Evolutionary conservation across 306 rosid genomes (phyloP), one percentile per base, ranked within the genome.

Genomic region (cucumber (Cucumis sativus)): DNA sequence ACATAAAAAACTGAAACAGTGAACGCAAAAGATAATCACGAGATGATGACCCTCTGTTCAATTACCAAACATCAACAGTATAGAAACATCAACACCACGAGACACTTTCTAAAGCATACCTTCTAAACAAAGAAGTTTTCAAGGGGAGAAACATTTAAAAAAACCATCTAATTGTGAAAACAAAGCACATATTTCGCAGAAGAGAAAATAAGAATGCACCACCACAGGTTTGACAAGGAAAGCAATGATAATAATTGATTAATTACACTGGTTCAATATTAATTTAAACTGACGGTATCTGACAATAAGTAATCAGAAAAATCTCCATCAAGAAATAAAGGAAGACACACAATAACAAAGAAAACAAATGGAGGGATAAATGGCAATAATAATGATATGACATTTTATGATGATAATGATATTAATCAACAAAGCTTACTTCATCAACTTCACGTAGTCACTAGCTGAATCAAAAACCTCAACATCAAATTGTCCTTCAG

Each of bases 391-490:
- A 21, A 41, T 60, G 16, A 25, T 39, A 45, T 43, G 18, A 14
- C 64, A 56, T 55, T 33, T 54, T 2, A 15, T 74, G 66, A 75
- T n/a, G 20, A 75, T 37, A 61, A 61, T 17, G 20, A 66, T 55
- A 37, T 15, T 66, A 12, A 16, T 33, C 65, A 77, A 74, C 69
- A 72, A 80, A 74, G 69, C 93, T 81, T 87, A 95, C 99, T 90
- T 91, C 97, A 96, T 86, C 85, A 96, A 64, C 79, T 91, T 91
- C 79, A 96, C 88, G 81, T 96, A 96, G 77, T 96, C 97, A 63
- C 84, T 88, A 12, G 99, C 98, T n/a, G 96, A 85, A 84, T 96
- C 97, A 87, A 96, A 96, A 84, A 96, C 99, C 70, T 92, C 99
- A 73, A 92, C 97, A 49, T 91, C 92, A 87, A 96, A 96, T 78